Evolutionary conservation across 257 asterid genomes (phyloP), one percentile per base, ranked within the genome.

Genomic region (Fraxinus cuspidata): DNA sequence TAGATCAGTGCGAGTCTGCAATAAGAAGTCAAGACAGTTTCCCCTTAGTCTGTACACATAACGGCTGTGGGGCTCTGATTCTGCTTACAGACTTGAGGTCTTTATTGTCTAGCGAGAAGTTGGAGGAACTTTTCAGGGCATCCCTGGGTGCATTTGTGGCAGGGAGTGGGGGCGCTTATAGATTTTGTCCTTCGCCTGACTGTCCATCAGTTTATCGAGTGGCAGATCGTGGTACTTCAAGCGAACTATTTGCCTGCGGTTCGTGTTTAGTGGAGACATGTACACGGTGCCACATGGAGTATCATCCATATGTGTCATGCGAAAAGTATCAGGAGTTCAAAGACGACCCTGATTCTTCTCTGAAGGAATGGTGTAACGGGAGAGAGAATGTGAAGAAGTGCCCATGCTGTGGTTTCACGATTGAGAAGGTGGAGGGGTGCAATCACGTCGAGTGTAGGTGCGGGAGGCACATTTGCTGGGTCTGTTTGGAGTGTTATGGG

Each of bases 391-490:
- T 96, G 79, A 90, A 93, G 92, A 74, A 2, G 34, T 96, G 98
- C 81, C 99, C 99, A 0, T 74, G 82, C 11, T 96, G 99, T 73
- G 84, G 86, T 58, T 90, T 73, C 80, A 90, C 92, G 5, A 88
- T 96, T 1, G 99, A 96, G 98, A 93, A 96, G 81, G 88, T 88
- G 58, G 97, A 92, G 0, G 99, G 99, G 65, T 96, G 99, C 92
- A 90, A 96, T 77, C 99, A 96, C 63, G 71, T 96, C 0, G 92
- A 80, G 70, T 96, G 99, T 65, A 82, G 81, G 84, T 96, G 99
- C 12, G 97, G 99, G 83, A 83, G 53, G 77, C 97, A 93, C 72
- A 86, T 93, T 28, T 96, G 99, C 82, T 96, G 98, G 98, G 93
- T 75, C 12, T 96, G 99, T 85, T 84, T 89, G 88, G 85, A 77